Base-by-base conservation (phyloP, 2,329 filamentous ascomycete genomes). In the Phaeosphaeria sp. region DNA sequence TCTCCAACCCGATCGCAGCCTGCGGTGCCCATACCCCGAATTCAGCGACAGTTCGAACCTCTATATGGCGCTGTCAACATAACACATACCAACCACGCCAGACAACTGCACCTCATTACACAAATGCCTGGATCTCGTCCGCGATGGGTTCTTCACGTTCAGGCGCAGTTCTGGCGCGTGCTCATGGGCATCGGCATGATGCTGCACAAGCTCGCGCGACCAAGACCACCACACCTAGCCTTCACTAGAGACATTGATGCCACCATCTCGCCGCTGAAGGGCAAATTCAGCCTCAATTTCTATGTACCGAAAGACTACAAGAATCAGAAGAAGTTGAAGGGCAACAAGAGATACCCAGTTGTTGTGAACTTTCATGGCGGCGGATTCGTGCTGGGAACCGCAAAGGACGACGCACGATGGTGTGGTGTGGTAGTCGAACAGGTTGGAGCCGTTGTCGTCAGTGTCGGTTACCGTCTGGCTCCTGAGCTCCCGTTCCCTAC, bases 121-220 rank as follows among this genome's bases (percentile, higher is more conserved):
- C 30, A 51, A 51, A 71, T 71, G 66, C 60, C 65, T 22, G 70
- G 65, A 56, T 66, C 54, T 36, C 79, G 79, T 17, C 78, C 81
- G 36, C 83, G 88, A 77, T 86, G 84, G 81, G 83, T 86, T 68
- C 82, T 91, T 11, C 83, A 84, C 54, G 65, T 88, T 52, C 84
- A 90, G 72, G 89, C 89, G 47, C 77, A 82, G 25, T 84, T 88
- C 72, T 90, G 88, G 88, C 84, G 90, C 52, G 82, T 84, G 55
- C 80, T 91, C 43, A 90, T 90, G 84, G 82, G 81, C 56, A 82
- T 90, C 55, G 89, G 88, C 69, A 90, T 91, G 88, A 80, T 84
- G 58, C 78, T 91, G 41, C 89, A 92, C 72, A 84, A 83, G 54
- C 77, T 88, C 58, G 84, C 88, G 0, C 78, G 82, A 43, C 87